phyloP scores from a whole-genome alignment of 2,329 filamentous ascomycete genomes.

The Berkeleyomyces rouxiae region DNA sequence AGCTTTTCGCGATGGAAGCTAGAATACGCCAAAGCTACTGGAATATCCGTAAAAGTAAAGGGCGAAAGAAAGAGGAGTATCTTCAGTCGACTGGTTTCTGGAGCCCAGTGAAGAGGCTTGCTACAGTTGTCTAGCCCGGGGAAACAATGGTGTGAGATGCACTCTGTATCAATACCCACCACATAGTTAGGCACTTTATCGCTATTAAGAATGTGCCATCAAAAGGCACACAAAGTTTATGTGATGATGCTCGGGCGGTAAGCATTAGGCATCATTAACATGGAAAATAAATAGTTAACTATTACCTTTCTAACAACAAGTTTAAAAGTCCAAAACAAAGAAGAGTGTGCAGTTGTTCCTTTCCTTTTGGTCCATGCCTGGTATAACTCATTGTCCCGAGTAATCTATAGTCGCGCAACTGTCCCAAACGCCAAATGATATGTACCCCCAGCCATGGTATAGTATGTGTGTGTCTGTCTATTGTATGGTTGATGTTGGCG shows the following conservation, averaged over 20 bases:
- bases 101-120: not conserved
- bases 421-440: not conserved
- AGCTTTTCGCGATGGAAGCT: constrained; percentile 10
- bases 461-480: not conserved
- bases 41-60: constrained; percentile 9
- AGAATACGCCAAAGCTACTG: constrained; percentile 5
- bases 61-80: constrained; percentile 8
- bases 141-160: not conserved
- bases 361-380: not conserved
- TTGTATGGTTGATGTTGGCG: not conserved
- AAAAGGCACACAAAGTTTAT: not conserved
- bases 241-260: not conserved
- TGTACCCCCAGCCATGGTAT: not conserved
- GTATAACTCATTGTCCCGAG: not conserved
- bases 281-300: not conserved
- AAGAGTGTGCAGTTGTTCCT: not conserved
- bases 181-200: not conserved
- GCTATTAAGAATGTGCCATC: not conserved
- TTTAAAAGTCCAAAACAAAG: too few relatives aligned
- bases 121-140: not conserved
- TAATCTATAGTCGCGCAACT: not conserved
- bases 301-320: not conserved
- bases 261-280: not conserved
- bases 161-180: not conserved
- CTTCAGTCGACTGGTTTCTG: constrained; percentile 10